Conservation (phyloP, 805 yeast genomes). For the Ogataea wickerhamii region DNA sequence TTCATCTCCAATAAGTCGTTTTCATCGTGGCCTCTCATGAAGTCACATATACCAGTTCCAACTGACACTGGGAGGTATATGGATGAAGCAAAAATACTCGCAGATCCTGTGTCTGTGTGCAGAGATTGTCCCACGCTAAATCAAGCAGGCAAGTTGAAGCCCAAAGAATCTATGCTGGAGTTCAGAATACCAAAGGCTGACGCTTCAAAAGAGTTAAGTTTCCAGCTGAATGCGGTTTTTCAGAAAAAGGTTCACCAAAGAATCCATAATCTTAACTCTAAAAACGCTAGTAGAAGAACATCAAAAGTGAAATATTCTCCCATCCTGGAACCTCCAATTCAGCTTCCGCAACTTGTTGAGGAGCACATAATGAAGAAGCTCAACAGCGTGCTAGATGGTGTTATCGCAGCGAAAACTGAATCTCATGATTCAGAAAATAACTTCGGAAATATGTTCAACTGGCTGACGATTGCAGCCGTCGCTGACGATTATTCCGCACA, state of each 20-base stretch:
- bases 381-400: slow-evolving; percentile 19
- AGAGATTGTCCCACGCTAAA: background rate
- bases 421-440: background rate
- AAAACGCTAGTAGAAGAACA: slow-evolving; percentile 6
- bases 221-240: slow-evolving; percentile 23
- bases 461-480: slow-evolving; percentile 13
- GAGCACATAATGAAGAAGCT: slow-evolving; percentile 15
- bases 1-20: slow-evolving; percentile 40
- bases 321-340: slow-evolving; percentile 23
- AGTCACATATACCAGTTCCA: slow-evolving; percentile 38
- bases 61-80: slow-evolving; percentile 23
- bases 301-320: slow-evolving; percentile 13
- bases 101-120: background rate
- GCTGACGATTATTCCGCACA: slow-evolving; percentile 11
- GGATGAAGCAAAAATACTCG: slow-evolving; percentile 19
- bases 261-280: slow-evolving; percentile 10
- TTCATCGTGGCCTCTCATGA: slow-evolving; percentile 58
- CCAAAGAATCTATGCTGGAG: slow-evolving; percentile 14
- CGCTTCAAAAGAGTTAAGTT: slow-evolving; percentile 14
- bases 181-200: slow-evolving; percentile 8
- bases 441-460: slow-evolving; percentile 4
- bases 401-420: slow-evolving; percentile 8
- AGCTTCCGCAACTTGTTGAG: slow-evolving; percentile 14
- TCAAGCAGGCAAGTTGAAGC: slow-evolving; percentile 10
- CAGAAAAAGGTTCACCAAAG: slow-evolving; percentile 11